Base-by-base conservation (phyloP, 2,329 filamentous ascomycete genomes). In the Stagonosporopsis cucurbitacearum region DNA sequence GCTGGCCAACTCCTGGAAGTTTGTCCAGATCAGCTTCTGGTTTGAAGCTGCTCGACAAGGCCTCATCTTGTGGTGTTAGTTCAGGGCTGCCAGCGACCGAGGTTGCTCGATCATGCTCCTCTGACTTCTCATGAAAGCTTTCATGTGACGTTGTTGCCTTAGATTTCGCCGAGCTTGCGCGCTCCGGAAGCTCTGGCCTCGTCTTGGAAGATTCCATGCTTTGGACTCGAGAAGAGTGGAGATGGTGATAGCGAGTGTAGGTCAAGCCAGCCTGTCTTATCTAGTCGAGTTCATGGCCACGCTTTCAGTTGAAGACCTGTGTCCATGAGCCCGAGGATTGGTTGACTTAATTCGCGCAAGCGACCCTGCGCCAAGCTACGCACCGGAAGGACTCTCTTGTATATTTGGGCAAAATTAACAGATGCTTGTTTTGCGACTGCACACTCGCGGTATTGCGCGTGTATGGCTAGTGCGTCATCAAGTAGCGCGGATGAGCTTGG, bases 1-100 rank as follows among this genome's bases (percentile, higher is more conserved):
- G 65, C 35, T 67, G 64, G 15, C 69, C 70, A n/a, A 52, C 35
- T 9, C 54, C 54, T 32, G 68, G 68, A 17, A 64, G 45, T 42
- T 71, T 72, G 43, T 70, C 72, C 41, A 73, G 42, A 46, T 74
- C 70, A 23, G 66, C 62, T 44, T 73, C 71, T 19, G 65, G 68
- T 32, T 68, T 68, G 56, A 74, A 74, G 12, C 64, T 67, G 45
- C 63, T 69, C 4, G 57, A 59, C 22, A 64, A 60, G 19, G 30
- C 54, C 26, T 73, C 71, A 60, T 64, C 63, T 37, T 66, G 65
- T 43, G 68, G 59, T 15, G 53, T 55, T 17, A 64, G 45, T 22
- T 66, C 59, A 7, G 67, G 68, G 32, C 69, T 73, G 19, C 58
- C 62, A 28, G 65, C 53, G 46, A 62, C 62, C 35, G 64, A 66